Evolutionary conservation across 1,139 yeast species (phyloP).

Genomic region (Candida sanyaensis): DNA sequence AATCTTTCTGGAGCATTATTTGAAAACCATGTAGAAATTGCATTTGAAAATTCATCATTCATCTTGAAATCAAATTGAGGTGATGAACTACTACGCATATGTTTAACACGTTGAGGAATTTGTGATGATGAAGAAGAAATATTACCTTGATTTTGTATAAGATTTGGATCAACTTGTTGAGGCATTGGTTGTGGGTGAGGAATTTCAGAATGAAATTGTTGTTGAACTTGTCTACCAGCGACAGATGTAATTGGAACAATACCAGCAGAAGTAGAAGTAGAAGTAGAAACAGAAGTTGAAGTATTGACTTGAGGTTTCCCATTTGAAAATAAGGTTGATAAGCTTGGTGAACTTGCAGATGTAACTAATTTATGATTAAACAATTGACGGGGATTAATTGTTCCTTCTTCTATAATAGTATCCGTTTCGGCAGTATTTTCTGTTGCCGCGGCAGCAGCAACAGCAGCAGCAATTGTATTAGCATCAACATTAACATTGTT

Average conservation of each 20-base stretch:
- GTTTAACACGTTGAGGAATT: slow-evolving; percentile 6
- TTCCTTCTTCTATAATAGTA: slow-evolving; percentile 20
- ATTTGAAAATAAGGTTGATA: slow-evolving; percentile 14
- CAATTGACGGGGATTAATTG: slow-evolving; percentile 38
- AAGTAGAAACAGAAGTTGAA: too few relatives aligned
- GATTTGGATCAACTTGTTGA: not conserved
- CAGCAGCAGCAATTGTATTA: slow-evolving; percentile 11
- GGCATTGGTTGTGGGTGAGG: not conserved
- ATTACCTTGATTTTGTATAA: not conserved
- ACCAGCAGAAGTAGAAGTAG: not conserved
- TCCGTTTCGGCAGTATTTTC: slow-evolving; percentile 12
- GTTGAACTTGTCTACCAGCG: not conserved
- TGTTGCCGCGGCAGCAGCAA: slow-evolving; percentile 13
- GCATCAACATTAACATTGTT: slow-evolving; percentile 12
- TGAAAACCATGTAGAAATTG: slow-evolving; percentile 9
- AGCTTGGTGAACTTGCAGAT: slow-evolving; percentile 18
- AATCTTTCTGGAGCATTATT: slow-evolving; percentile 3
- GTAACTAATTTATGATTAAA: slow-evolving; percentile 18
- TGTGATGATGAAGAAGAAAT: slow-evolving; percentile 2
- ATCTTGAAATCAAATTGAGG: slow-evolving; percentile 14
- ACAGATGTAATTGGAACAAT: too few relatives aligned
- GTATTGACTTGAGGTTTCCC: slow-evolving; percentile 1
- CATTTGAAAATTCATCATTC: slow-evolving; percentile 10
- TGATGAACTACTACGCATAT: slow-evolving; percentile 14
- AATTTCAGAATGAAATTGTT: not conserved